Conservation (phyloP, 2,329 filamentous ascomycete species). For the Zopfia rhizophila region DNA sequence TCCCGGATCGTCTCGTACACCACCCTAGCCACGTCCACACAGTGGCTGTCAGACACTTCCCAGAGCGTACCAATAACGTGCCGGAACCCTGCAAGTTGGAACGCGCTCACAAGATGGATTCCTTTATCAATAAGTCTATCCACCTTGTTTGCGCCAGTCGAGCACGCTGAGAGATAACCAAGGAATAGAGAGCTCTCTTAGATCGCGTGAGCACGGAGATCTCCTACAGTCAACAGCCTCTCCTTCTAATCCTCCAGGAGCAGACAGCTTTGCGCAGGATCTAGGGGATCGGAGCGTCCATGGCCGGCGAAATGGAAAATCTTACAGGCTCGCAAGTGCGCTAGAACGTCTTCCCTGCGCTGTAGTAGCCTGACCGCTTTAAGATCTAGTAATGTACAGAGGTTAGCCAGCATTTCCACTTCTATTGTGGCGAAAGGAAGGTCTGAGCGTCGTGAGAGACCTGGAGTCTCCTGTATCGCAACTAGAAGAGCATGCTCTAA, state of each 20-base stretch:
- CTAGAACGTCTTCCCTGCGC: constrained; percentile 33
- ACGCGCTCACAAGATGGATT: constrained; percentile 53
- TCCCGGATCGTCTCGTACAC: constrained; percentile 33
- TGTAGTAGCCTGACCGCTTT: constrained; percentile 9
- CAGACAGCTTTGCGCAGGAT: constrained; percentile 46
- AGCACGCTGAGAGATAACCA: constrained; percentile 24
- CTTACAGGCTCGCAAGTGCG: constrained; percentile 32
- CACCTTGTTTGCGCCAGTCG: constrained; percentile 29
- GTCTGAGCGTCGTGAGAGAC: background rate
- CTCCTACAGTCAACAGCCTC: constrained; percentile 31
- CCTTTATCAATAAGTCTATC: constrained; percentile 47
- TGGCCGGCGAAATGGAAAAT: constrained; percentile 60
- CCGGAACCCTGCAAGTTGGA: constrained; percentile 39
- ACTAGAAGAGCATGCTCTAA: constrained; percentile 41
- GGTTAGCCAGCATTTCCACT: constrained; percentile 8
- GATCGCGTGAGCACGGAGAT: constrained; percentile 17
- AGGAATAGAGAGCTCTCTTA: constrained; percentile 8
- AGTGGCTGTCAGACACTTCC: constrained; percentile 48
- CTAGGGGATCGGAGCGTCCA: constrained; percentile 33
- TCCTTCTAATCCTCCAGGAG: constrained; percentile 38
- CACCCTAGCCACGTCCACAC: constrained; percentile 41
- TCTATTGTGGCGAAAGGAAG: constrained; percentile 32
- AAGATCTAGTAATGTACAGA: constrained; percentile 7
- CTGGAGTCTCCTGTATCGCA: constrained; percentile 41
- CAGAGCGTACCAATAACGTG: constrained; percentile 56